Conservation (phyloP, 345 rosid species). For the Eucalyptus albens region DNA sequence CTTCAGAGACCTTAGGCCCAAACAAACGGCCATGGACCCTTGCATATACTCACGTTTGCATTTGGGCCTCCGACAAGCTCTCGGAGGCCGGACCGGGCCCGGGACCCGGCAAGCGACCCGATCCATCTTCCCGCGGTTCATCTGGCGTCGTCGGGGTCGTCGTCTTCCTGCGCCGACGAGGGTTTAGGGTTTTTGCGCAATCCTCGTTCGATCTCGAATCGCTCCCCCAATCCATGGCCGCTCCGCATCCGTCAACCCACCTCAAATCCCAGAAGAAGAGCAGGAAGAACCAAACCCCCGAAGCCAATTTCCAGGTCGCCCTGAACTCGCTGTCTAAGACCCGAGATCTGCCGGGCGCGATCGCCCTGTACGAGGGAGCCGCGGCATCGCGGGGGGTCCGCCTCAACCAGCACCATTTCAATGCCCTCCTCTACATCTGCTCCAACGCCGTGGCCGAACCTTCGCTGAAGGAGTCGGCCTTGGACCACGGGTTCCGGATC, state of each 20-base stretch:
- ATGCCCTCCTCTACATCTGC: conserved; percentile 64
- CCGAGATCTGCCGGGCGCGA: conserved; percentile 51
- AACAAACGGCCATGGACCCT: background rate
- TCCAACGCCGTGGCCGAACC: conserved; percentile 28
- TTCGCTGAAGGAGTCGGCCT: conserved; percentile 10
- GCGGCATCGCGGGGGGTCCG: conserved; percentile 20
- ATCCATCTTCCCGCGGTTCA: background rate
- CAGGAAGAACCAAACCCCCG: conserved; percentile 33
- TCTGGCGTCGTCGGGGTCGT: background rate
- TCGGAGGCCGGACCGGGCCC: background rate
- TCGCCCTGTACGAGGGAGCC: conserved; percentile 50
- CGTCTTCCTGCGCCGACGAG: background rate
- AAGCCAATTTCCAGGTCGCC: conserved; percentile 32
- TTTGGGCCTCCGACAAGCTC: background rate
- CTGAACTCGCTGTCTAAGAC: conserved; percentile 59
- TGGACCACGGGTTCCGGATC: conserved; percentile 37
- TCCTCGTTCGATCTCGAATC: background rate
- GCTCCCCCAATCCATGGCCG: background rate
- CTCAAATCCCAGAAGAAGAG: conserved; percentile 11
- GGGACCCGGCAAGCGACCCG: background rate
- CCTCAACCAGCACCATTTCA: conserved; percentile 49
- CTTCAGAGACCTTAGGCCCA: background rate
- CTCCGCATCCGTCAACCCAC: background rate
- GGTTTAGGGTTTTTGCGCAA: background rate
- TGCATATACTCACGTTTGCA: background rate